A percentile compares a stretch with the other conserved stretches of the same genome.
phyloP scores from a whole-genome alignment of 768 basidiomycete genomes.

The Gloeostereum incarnatum region DNA sequence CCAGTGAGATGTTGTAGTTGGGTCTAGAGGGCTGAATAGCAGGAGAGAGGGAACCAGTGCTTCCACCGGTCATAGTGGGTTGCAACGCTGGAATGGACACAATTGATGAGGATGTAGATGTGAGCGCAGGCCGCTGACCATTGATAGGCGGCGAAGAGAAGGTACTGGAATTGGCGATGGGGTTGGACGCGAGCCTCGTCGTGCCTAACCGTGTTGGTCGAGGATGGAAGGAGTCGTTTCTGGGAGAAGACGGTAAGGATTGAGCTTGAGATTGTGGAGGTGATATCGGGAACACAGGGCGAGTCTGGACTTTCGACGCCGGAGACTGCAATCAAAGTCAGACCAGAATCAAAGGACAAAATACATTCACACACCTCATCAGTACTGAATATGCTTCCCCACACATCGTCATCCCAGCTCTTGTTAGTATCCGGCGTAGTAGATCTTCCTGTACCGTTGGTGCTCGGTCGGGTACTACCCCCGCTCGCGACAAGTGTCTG shows the following conservation, averaged over 20 bases:
- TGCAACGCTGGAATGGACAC: background rate
- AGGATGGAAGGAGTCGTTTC: background rate
- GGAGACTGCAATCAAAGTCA: constrained; percentile 4
- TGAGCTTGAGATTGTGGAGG: constrained; percentile 8
- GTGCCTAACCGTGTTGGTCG: background rate
- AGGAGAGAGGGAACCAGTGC: constrained; percentile 3
- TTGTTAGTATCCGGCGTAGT: constrained; percentile 15
- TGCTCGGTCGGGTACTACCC: constrained; percentile 36
- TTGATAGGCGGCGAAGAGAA: background rate
- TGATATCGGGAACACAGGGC: constrained; percentile 17
- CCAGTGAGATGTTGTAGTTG: constrained; percentile 49
- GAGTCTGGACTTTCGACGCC: constrained; percentile 14
- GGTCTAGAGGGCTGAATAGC: constrained; percentile 24
- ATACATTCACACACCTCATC: constrained; percentile 20
- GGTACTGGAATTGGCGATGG: background rate
- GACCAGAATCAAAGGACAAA: constrained; percentile 2
- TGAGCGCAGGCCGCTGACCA: background rate
- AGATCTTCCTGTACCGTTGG: constrained; percentile 8
- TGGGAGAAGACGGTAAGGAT: constrained; percentile 9
- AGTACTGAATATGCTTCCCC: constrained; percentile 74
- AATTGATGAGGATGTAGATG: background rate
- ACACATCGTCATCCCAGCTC: constrained; percentile 76
- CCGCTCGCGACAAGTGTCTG: constrained; percentile 64
- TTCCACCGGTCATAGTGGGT: background rate
- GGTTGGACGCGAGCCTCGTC: background rate